Evolutionary conservation across 768 basidiomycete genomes (phyloP).

Genomic region (Clitopilus hobsonii): DNA sequence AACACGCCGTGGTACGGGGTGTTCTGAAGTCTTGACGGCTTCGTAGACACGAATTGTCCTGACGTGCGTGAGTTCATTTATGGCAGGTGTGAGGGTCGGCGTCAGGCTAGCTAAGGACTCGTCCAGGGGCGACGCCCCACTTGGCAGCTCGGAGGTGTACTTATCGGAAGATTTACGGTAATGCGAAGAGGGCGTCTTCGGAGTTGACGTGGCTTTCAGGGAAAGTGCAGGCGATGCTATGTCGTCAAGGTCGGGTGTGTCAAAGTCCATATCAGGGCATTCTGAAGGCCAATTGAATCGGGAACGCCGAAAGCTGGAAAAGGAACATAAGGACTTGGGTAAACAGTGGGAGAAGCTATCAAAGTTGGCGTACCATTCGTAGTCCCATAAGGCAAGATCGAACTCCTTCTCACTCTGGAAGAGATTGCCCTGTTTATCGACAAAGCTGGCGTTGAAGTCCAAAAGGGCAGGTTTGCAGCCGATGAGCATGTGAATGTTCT

Average conservation of each 20-base stretch:
- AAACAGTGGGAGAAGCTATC: conserved; percentile 4
- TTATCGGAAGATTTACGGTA: conserved; percentile 9
- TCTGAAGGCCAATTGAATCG: conserved; percentile 68
- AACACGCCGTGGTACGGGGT: conserved; percentile 11
- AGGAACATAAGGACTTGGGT: not conserved
- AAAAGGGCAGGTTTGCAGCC: conserved; percentile 55
- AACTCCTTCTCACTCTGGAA: conserved; percentile 32
- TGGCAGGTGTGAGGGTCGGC: not conserved
- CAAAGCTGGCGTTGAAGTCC: conserved; percentile 38
- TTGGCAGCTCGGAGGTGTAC: conserved; percentile 10
- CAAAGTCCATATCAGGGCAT: conserved; percentile 25
- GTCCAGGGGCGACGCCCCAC: conserved; percentile 18
- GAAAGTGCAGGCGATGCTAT: conserved; percentile 9
- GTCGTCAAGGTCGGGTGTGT: conserved; percentile 10
- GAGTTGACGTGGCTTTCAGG: conserved; percentile 4
- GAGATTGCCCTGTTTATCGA: conserved; percentile 31
- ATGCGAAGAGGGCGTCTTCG: conserved; percentile 14
- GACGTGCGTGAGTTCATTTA: conserved; percentile 40
- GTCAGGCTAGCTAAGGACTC: conserved; percentile 1
- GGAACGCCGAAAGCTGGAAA: conserved; percentile 55
- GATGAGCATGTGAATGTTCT: conserved; percentile 60
- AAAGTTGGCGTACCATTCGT: conserved; percentile 44
- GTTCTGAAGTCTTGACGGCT: conserved; percentile 35
- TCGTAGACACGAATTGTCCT: conserved; percentile 50
- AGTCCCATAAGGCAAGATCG: conserved; percentile 45